Evolutionary conservation across 1,284 basidiomycete species (phyloP).

Genomic region (Fistulinella cinereoalba): DNA sequence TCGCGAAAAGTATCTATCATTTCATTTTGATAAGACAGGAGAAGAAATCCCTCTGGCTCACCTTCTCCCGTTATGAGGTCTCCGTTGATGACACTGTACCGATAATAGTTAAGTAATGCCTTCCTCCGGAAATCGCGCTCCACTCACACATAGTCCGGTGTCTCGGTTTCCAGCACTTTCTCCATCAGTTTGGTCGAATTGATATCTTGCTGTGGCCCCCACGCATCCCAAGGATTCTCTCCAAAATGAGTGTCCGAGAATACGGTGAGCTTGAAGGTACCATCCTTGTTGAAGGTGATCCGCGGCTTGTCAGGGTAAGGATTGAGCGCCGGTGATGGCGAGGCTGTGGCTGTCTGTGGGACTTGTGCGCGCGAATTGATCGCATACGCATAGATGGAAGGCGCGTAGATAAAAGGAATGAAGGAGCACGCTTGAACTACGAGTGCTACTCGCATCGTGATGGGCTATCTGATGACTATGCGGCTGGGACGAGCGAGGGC

Average conservation of each 20-base stretch:
- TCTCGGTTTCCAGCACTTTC: constrained; percentile 48
- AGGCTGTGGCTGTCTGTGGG: neutral
- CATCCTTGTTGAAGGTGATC: constrained; percentile 47
- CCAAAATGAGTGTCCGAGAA: constrained; percentile 70
- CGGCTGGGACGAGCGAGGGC: too few species aligned
- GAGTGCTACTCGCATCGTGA: neutral
- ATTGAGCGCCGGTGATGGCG: constrained; percentile 22
- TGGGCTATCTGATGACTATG: too few species aligned
- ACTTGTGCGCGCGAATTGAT: constrained; percentile 6
- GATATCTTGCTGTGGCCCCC: constrained; percentile 61
- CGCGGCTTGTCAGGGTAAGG: constrained; percentile 52
- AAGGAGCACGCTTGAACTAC: neutral
- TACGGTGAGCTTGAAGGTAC: constrained; percentile 63
- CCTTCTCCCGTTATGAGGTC: constrained; percentile 69
- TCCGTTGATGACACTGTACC: constrained; percentile 56
- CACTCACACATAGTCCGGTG: constrained; percentile 61
- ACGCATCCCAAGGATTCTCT: constrained; percentile 64
- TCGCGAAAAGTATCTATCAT: constrained; percentile 57
- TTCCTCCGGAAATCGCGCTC: neutral
- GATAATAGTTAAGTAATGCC: constrained; percentile 1
- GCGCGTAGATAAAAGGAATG: constrained; percentile 13
- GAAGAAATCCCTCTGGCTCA: constrained; percentile 25
- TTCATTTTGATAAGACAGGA: neutral
- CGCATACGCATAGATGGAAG: constrained; percentile 13
- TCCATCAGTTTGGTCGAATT: constrained; percentile 58